Percentiles rank a stretch among this genome's conserved stretches.
phyloP scores from a whole-genome alignment of 2,329 filamentous ascomycete species.

The Penicillium rolfsii region DNA sequence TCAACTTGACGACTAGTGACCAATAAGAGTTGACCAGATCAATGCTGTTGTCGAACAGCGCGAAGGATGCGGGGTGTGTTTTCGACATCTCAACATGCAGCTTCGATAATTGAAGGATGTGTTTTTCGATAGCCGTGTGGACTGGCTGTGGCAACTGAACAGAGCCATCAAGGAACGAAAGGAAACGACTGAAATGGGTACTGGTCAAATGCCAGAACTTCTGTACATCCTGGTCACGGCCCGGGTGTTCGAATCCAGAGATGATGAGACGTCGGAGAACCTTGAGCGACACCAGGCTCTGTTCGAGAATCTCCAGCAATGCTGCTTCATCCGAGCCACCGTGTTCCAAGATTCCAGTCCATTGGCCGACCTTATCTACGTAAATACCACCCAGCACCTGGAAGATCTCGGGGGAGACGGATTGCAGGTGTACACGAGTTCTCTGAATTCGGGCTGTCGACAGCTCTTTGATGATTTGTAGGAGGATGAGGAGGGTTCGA shows the following conservation, averaged over 20 bases:
- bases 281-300: slow-evolving; percentile 78
- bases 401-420: slow-evolving; percentile 80
- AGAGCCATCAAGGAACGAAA: slow-evolving; percentile 64
- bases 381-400: slow-evolving; percentile 79
- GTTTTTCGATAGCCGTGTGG: slow-evolving; percentile 73
- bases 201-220: slow-evolving; percentile 81
- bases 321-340: slow-evolving; percentile 62
- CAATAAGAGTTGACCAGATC: slow-evolving; percentile 82
- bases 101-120: slow-evolving; percentile 87
- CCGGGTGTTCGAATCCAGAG: slow-evolving; percentile 80
- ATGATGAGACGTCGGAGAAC: slow-evolving; percentile 77
- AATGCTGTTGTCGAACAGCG: slow-evolving; percentile 76
- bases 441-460: slow-evolving; percentile 75
- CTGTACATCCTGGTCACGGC: slow-evolving; percentile 73
- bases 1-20: slow-evolving; percentile 76
- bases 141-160: slow-evolving; percentile 58
- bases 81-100: slow-evolving; percentile 85
- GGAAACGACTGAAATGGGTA: slow-evolving; percentile 75
- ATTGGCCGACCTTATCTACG: slow-evolving; percentile 69
- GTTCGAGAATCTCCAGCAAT: slow-evolving; percentile 68
- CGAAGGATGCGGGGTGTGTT: slow-evolving; percentile 79
- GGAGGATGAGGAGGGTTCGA: slow-evolving; percentile 73
- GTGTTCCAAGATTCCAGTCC: slow-evolving; percentile 65
- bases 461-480: slow-evolving; percentile 89
- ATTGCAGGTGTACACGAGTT: slow-evolving; percentile 75